A percentile compares a stretch with the other conserved stretches of the same genome.
Evolutionary conservation across 2,329 filamentous ascomycete species (phyloP).

Genomic region (Xylariomycetidae sp.): DNA sequence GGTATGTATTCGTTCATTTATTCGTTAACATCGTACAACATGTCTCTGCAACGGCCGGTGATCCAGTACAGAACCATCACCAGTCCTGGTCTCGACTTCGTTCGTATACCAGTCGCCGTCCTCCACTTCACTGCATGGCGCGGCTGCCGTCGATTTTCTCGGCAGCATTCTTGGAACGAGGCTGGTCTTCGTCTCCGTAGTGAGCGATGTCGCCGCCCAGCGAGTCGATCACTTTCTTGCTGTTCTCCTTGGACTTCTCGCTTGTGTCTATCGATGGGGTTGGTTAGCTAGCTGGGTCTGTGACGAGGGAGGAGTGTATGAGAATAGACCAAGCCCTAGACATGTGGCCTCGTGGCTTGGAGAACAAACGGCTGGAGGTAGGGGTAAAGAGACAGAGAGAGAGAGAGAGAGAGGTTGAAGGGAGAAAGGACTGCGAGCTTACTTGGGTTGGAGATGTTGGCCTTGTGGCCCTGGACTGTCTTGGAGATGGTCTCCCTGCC

Average conservation of each 20-base stretch:
- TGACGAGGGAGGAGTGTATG: no score
- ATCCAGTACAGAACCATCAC: no score
- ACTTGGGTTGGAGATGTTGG: constrained; percentile 45
- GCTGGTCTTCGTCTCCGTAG: constrained; percentile 36
- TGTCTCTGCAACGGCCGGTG: no score
- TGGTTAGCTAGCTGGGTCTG: constrained; percentile 1
- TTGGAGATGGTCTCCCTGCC: constrained; percentile 24
- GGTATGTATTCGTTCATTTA: no score
- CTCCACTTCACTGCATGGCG: constrained; percentile 19
- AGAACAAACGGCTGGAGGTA: no score
- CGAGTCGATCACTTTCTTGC: constrained; percentile 33
- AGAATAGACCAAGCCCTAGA: no score
- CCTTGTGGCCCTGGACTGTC: constrained; percentile 36
- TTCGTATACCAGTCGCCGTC: no score
- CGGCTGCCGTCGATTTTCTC: constrained; percentile 35
- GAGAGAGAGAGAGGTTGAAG: not conserved
- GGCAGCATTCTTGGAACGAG: constrained; percentile 36
- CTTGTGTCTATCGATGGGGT: constrained; percentile 33
- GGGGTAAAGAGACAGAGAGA: no score
- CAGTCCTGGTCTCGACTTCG: no score
- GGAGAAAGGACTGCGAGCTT: constrained; percentile 7
- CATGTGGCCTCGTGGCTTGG: no score
- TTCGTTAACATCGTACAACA: no score
- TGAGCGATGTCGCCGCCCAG: constrained; percentile 39
- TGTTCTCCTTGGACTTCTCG: constrained; percentile 40